These are phyloP conservation scores for Primulina tabacum DNA, from an alignment of 257 asterid genomes.

Conservation along the genomic window DNA sequence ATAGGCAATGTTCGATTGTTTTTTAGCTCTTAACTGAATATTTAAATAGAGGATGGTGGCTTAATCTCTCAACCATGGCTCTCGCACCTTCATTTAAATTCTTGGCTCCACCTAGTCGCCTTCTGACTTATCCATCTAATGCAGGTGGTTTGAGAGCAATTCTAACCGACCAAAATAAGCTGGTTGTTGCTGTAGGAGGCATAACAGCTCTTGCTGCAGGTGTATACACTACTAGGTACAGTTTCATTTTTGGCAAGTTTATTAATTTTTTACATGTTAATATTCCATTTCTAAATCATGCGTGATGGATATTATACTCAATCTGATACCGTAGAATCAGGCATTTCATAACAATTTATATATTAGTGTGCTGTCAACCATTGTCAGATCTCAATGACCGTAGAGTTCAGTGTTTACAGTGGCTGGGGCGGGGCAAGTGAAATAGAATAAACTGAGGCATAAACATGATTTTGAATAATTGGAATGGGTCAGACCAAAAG, in stretches of 20 bases:
- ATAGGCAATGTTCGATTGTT: neutral
- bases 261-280: neutral
- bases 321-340: neutral
- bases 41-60: neutral
- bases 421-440: neutral
- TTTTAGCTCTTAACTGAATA: neutral
- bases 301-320: neutral
- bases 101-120: neutral
- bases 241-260: neutral
- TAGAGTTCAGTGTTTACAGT: too few species aligned
- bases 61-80: neutral
- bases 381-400: neutral
- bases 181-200: constrained; percentile 92
- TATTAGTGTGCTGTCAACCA: neutral
- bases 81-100: neutral
- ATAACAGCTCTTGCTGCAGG: constrained; percentile 98
- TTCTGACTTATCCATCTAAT: constrained; percentile 25
- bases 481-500: neutral
- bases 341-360: neutral
- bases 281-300: neutral
- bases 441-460: neutral
- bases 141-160: constrained; percentile 86
- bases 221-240: constrained; percentile 88
- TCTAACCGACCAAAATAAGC: constrained; percentile 84
- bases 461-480: neutral